Evolutionary conservation across 495 filamentous ascomycete genomes (phyloP).

Genomic region (Hypoxylon fuscum): DNA sequence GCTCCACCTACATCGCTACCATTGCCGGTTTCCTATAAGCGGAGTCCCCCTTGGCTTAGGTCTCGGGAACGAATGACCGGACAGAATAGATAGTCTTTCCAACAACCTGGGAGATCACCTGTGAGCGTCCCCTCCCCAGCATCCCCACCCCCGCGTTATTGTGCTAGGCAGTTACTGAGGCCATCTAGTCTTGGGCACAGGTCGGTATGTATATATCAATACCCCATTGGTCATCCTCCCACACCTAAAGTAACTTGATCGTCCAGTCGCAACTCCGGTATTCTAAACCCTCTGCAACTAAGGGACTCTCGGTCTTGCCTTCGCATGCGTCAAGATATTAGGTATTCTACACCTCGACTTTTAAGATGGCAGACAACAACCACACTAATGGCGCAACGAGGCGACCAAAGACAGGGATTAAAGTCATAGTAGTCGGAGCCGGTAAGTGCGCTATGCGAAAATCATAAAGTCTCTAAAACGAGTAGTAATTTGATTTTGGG

Average conservation of each 20-base stretch:
- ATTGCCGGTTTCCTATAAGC: slow-evolving; percentile 13
- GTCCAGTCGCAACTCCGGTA: slow-evolving; percentile 21
- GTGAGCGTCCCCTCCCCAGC: slow-evolving; percentile 29
- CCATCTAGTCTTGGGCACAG: slow-evolving; percentile 17
- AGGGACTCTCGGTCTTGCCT: slow-evolving; percentile 17
- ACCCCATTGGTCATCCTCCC: slow-evolving; percentile 22
- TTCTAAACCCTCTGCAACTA: slow-evolving; percentile 19
- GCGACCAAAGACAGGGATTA: slow-evolving; percentile 59
- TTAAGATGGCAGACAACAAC: slow-evolving; percentile 33
- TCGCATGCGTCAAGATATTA: slow-evolving; percentile 14
- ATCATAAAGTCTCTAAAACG: neutral
- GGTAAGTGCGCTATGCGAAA: slow-evolving; percentile 30
- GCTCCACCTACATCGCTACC: slow-evolving; percentile 9
- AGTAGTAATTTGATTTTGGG: neutral
- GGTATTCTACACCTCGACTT: slow-evolving; percentile 10
- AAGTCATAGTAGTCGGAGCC: slow-evolving; percentile 65
- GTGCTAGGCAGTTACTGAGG: slow-evolving; percentile 15
- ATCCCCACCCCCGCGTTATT: slow-evolving; percentile 35
- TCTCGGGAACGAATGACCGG: slow-evolving; percentile 14
- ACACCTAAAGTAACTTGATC: slow-evolving; percentile 21
- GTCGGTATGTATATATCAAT: slow-evolving; percentile 34
- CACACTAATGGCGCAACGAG: slow-evolving; percentile 23
- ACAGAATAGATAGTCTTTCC: slow-evolving; percentile 7
- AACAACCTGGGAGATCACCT: slow-evolving; percentile 18
- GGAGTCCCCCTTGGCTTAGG: slow-evolving; percentile 11